Conservation (phyloP, 805 yeast species). For the Blastobotrys mokoenaii region DNA sequence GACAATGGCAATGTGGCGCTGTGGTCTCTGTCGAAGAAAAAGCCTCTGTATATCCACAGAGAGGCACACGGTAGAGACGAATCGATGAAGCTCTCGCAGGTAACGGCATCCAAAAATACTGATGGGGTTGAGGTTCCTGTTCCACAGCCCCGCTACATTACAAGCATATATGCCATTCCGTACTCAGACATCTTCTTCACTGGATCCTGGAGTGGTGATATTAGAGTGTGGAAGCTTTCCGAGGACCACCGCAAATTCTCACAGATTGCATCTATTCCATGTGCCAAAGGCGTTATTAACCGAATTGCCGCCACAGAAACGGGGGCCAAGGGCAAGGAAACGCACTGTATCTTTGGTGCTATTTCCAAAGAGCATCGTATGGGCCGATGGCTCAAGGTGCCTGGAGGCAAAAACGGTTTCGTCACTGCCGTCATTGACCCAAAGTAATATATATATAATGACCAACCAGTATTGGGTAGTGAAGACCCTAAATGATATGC, state of each 20-base stretch:
- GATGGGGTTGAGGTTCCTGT: conserved; percentile 37
- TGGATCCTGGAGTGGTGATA: conserved; percentile 80
- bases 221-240: conserved; percentile 71
- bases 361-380: conserved; percentile 78
- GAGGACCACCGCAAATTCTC: conserved; percentile 56
- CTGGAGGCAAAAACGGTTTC: conserved; percentile 68
- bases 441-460: neutral
- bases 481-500: too few relatives aligned
- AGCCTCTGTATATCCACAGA: conserved; percentile 64
- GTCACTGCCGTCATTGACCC: conserved; percentile 28
- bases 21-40: conserved; percentile 88
- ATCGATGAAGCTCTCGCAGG: conserved; percentile 37
- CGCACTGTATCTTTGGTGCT: conserved; percentile 41
- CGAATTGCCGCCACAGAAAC: conserved; percentile 19
- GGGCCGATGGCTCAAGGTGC: conserved; percentile 71
- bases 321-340: conserved; percentile 33
- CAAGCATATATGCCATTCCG: conserved; percentile 74
- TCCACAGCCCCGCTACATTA: conserved; percentile 77
- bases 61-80: conserved; percentile 70
- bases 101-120: conserved; percentile 40
- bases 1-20: conserved; percentile 87
- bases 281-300: conserved; percentile 55
- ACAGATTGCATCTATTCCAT: conserved; percentile 45
- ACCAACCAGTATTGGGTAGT: too few relatives aligned
- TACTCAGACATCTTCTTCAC: conserved; percentile 74